Base-by-base conservation (phyloP, 1,284 basidiomycete species). In the Sanghuangporus weigelae region DNA sequence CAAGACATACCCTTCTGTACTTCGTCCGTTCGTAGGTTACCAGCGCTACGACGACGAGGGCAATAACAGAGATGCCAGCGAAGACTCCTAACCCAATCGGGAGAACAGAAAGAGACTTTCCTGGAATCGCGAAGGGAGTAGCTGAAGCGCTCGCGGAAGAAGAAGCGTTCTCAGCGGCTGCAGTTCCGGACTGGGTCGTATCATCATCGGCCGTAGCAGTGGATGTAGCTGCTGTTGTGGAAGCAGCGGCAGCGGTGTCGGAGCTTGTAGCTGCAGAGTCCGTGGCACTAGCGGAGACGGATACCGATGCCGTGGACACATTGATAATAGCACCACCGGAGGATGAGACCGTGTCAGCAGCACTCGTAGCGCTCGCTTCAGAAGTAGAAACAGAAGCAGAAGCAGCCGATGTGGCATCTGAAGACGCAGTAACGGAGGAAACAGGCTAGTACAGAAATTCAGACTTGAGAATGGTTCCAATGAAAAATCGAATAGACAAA, bases 11-110 rank as follows among this genome's bases (percentile, higher is more conserved):
- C 83, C 84, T 90, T 78, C 90, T 86, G 72, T 90, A 89, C 74
- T 87, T 90, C 36, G 89, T 86, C 59, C 91, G 82, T 78, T 93
- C 90, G 71, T 87, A 91, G 23, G 90, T 93, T 64, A 92, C 90
- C 70, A 91, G 76, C 59, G 82, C 86, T 66, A 93, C 88, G n/a
- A 89, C 84, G 67, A 89, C 85, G 68, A 93, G 73, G 21, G 86
- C 87, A 70, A 93, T 87, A 11, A 88, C 86, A 26, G 89, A 90
- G 65, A 93, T 87, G 68, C 89, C 90, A 54, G 87, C 90, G 71
- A 90, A 93, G 19, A 93, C 81, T 63, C 87, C 89, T 57, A 93
- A 79, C 68, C 91, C 91, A 67, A 93, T 85, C 0, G 91, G 92
- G 57, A 93, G 78, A 3, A 93, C 90, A 42, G 84, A 81, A 23